A percentile compares a stretch with the other conserved stretches of the same genome.
These are phyloP conservation scores for Leccinum pachyderme DNA, from an alignment of 1,284 basidiomycete genomes.

Conservation along the genomic window DNA sequence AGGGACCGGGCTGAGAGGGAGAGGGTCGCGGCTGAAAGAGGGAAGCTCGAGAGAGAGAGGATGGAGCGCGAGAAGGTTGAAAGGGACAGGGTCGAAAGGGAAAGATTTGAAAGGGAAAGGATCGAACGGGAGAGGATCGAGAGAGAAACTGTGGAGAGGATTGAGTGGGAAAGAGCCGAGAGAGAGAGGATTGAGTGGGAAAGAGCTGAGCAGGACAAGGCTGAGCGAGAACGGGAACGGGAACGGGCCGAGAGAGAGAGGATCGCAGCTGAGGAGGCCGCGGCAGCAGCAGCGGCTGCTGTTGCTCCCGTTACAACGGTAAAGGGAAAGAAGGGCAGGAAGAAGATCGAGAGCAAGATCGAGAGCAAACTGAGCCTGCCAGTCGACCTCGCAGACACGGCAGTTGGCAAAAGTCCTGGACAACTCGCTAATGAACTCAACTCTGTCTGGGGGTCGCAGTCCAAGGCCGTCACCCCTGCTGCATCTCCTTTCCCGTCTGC, in stretches of 20 bases:
- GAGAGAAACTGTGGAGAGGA: slow-evolving; percentile 2
- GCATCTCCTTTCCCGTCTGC: slow-evolving; percentile 24
- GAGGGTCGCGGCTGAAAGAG: slow-evolving; percentile 13
- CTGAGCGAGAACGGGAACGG: slow-evolving; percentile 7
- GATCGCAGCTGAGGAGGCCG: slow-evolving; percentile 7
- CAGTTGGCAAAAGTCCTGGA: slow-evolving; percentile 31
- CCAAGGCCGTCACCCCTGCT: slow-evolving; percentile 29
- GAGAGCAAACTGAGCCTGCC: slow-evolving; percentile 22
- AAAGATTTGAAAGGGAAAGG: slow-evolving; percentile 1
- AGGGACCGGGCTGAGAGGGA: slow-evolving; percentile 20
- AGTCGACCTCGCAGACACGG: slow-evolving; percentile 28
- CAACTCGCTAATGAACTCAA: slow-evolving; percentile 21
- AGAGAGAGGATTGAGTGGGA: slow-evolving; percentile 6
- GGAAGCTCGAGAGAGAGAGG: slow-evolving; percentile 1
- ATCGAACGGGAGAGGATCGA: slow-evolving; percentile 4
- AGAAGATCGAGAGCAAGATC: slow-evolving; percentile 3
- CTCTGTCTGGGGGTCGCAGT: slow-evolving; percentile 31
- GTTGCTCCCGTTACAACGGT: neutral
- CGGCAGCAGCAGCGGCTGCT: neutral
- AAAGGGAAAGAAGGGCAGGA: slow-evolving; percentile 15
- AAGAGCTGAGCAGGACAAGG: neutral
- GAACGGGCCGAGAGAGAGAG: slow-evolving; percentile 18
- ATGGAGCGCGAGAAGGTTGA: slow-evolving; percentile 2
- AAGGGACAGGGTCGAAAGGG: slow-evolving; percentile 1
- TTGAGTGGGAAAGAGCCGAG: neutral